A percentile compares a stretch with the other conserved stretches of the same genome.
Conservation (phyloP, 768 basidiomycete genomes). For the Boletus tylopilopsis region DNA sequence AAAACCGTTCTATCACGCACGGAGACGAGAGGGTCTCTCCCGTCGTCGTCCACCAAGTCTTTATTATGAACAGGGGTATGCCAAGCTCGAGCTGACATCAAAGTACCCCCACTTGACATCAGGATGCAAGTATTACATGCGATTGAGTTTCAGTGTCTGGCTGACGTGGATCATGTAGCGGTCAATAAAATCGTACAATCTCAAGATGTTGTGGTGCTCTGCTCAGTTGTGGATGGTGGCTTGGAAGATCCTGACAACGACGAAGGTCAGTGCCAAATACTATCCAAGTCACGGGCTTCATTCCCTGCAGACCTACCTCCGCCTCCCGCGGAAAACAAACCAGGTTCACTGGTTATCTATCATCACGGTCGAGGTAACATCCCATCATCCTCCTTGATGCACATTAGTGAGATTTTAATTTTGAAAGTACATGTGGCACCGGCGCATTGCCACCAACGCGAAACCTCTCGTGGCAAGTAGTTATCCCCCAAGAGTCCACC, state of each 20-base stretch:
- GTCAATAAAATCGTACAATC: constrained; percentile 52
- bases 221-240: constrained; percentile 47
- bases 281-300: constrained; percentile 14
- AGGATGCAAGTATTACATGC: constrained; percentile 29
- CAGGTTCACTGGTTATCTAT: constrained; percentile 46
- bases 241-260: constrained; percentile 31
- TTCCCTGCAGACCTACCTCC: constrained; percentile 17
- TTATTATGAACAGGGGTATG: constrained; percentile 21
- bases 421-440: constrained; percentile 17
- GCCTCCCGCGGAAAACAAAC: constrained; percentile 43
- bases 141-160: background rate
- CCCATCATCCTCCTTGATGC: background rate
- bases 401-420: constrained; percentile 2
- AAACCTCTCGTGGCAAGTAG: constrained; percentile 18
- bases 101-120: constrained; percentile 44
- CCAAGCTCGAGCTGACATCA: constrained; percentile 24
- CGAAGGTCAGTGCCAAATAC: constrained; percentile 16
- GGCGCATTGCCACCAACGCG: constrained; percentile 18
- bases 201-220: constrained; percentile 38
- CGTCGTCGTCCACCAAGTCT: constrained; percentile 23
- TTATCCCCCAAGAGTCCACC: background rate
- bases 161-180: constrained; percentile 31
- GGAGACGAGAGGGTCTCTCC: constrained; percentile 21
- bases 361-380: constrained; percentile 27
- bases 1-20: constrained; percentile 19